Evolutionary conservation across 2,329 filamentous ascomycete genomes (phyloP), one percentile per base, ranked within the genome.

Genomic region (Iodosphaeria phyllophila): DNA sequence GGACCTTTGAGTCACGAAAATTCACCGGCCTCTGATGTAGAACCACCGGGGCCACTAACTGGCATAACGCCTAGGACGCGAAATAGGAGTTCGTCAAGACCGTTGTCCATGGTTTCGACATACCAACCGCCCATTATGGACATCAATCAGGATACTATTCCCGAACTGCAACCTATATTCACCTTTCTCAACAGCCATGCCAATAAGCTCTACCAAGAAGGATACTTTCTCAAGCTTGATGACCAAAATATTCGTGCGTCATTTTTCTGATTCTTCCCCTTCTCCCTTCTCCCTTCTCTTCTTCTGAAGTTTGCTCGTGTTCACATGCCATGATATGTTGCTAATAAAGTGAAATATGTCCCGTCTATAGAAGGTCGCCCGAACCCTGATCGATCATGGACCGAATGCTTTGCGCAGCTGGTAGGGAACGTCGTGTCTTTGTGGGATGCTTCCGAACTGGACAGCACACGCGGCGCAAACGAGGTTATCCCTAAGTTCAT

Each of bases 161-260:
- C 89, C 18, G 89, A 98, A 59, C 62, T 98, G 33, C 77, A 83
- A 53, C 86, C 84, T 34, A 84, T 95, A 41, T 95, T 95, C 51
- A 79, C 70, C 31, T 89, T 82, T 44, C 64, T 98, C 35, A 95
- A 92, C 53, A 89, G 76, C 51, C 89, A 98, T 48, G 75, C 72
- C 29, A 93, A 93, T 51, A 95, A 95, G 54, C 58, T 95, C 28
- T 98, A 95, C 47, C 84, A 93, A 39, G 89, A 98, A 53, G 89
- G 89, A 18, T 98, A 95, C 44, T 95, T 98, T 37, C 54, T 98
- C 38, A 98, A 95, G 52, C 58, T 98, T 24, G 86, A 93, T 48
- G 89, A 98, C 49, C 72, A 92, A 38, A 91, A 95, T 43, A 74
- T 72, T 28, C 74, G 84, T 92, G 65, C 39, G 80, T 67, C 30